Percentiles rank a stretch among this genome's conserved stretches.
Evolutionary conservation across 305 asterid genomes (phyloP).

Genomic region (Ilex paraguariensis): DNA sequence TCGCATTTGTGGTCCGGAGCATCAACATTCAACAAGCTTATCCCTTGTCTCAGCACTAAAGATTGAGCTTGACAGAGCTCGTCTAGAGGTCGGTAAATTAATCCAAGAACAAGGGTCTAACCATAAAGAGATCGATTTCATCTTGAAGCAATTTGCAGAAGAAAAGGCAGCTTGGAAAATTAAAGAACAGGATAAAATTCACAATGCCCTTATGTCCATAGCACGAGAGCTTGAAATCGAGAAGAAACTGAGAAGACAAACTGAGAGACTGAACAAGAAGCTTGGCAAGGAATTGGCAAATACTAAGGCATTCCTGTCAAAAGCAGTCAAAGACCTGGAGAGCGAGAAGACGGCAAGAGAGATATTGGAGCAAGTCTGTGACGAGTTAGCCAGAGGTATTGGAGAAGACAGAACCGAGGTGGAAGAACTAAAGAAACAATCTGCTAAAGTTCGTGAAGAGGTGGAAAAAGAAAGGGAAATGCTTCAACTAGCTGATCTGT

Average conservation of each 20-base stretch:
- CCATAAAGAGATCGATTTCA: constrained; percentile 38
- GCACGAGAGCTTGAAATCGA: constrained; percentile 66
- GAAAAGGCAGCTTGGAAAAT: constrained; percentile 54
- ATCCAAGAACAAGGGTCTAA: constrained; percentile 48
- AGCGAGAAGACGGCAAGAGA: constrained; percentile 69
- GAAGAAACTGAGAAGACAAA: constrained; percentile 75
- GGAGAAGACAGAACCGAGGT: constrained; percentile 79
- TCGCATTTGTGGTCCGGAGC: constrained; percentile 43
- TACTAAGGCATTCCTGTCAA: constrained; percentile 41
- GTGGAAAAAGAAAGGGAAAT: constrained; percentile 92
- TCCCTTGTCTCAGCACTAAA: constrained; percentile 70
- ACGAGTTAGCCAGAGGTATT: constrained; percentile 69
- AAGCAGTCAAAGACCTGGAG: constrained; percentile 50
- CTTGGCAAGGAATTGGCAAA: constrained; percentile 74
- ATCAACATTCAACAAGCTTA: constrained; percentile 43
- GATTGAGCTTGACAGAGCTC: constrained; percentile 64
- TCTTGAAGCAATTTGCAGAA: constrained; percentile 51
- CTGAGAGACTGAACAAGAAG: constrained; percentile 74
- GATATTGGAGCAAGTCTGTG: constrained; percentile 81
- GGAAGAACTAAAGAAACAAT: constrained; percentile 66
- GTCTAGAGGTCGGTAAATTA: constrained; percentile 37
- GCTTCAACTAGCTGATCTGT: constrained; percentile 81
- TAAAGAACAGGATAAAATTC: constrained; percentile 67
- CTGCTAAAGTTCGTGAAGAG: constrained; percentile 70
- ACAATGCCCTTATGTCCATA: constrained; percentile 42